Evolutionary conservation across 176 grass and related monocot genomes (phyloP).

Genomic region (Leersia perrieri): DNA sequence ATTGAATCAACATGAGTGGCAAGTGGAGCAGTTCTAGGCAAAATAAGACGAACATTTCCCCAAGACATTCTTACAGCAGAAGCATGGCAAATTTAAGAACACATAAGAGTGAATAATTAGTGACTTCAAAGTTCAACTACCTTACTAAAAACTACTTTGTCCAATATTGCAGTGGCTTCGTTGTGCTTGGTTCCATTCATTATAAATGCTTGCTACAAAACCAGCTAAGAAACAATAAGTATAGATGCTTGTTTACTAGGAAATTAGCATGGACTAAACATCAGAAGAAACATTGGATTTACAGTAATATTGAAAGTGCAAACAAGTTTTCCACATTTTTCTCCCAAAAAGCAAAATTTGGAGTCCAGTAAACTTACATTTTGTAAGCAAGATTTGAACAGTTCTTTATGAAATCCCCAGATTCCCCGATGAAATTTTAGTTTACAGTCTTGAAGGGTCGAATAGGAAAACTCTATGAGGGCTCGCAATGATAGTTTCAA

Average conservation of each 20-base stretch:
- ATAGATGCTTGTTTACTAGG: slow-evolving; percentile 2
- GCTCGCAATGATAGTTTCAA: not conserved
- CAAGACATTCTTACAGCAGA: slow-evolving; percentile 84
- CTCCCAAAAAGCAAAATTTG: not conserved
- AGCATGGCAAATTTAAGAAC: not conserved
- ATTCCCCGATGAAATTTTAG: slow-evolving; percentile 81
- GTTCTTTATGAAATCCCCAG: slow-evolving; percentile 71
- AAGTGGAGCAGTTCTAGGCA: slow-evolving; percentile 92
- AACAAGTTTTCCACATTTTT: slow-evolving; percentile 6
- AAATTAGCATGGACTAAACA: slow-evolving; percentile 7
- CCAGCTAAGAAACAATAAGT: too few relatives aligned
- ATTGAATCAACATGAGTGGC: slow-evolving; percentile 84
- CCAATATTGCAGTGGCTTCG: slow-evolving; percentile 71
- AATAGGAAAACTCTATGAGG: slow-evolving; percentile 18
- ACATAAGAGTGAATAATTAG: slow-evolving; percentile 2
- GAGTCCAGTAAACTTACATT: slow-evolving; percentile 59
- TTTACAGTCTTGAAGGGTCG: slow-evolving; percentile 58
- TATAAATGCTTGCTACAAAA: slow-evolving; percentile 91
- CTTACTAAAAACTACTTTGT: slow-evolving; percentile 93
- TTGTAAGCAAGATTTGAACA: slow-evolving; percentile 89
- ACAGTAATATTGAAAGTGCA: not conserved
- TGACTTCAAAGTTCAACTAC: slow-evolving; percentile 37
- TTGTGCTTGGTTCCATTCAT: slow-evolving; percentile 75
- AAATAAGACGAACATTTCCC: slow-evolving; percentile 84
- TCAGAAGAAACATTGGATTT: slow-evolving; percentile 14